phyloP scores from a whole-genome alignment of 352 stramenopile genomes.

The Phytophthora brassicae region DNA sequence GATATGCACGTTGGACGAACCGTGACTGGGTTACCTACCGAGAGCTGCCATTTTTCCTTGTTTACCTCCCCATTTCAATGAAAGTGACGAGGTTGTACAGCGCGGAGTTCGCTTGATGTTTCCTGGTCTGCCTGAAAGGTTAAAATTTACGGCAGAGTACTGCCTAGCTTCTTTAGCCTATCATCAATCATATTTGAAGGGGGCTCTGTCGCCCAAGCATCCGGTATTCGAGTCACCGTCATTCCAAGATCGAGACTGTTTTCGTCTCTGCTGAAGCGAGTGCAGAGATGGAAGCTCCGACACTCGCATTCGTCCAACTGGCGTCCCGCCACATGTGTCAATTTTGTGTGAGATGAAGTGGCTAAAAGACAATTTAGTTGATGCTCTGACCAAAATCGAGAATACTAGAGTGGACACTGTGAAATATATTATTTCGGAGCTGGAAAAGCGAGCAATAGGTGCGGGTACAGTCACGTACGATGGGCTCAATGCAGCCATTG shows the following conservation, averaged over 20 bases:
- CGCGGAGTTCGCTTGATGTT: neutral
- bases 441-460: constrained; percentile 9
- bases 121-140: neutral
- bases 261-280: neutral
- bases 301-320: neutral
- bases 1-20: constrained; percentile 26
- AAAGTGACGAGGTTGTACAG: constrained; percentile 1
- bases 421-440: constrained; percentile 8
- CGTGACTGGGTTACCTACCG: constrained; percentile 9
- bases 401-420: neutral
- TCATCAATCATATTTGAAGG: constrained; percentile 4
- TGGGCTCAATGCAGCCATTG: too few species aligned
- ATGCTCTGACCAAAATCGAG: constrained; percentile 14
- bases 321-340: constrained; percentile 3
- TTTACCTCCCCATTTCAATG: constrained; percentile 20
- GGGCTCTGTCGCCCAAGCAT: neutral
- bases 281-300: neutral
- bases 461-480: neutral
- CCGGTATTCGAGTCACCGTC: constrained; percentile 1
- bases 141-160: constrained; percentile 2
- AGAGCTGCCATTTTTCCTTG: constrained; percentile 12
- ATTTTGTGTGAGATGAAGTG: constrained; percentile 5
- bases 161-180: constrained; percentile 10
- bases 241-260: constrained; percentile 3
- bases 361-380: neutral